Conservation (phyloP, 768 basidiomycete genomes). For the Lactarius hatsudake region DNA sequence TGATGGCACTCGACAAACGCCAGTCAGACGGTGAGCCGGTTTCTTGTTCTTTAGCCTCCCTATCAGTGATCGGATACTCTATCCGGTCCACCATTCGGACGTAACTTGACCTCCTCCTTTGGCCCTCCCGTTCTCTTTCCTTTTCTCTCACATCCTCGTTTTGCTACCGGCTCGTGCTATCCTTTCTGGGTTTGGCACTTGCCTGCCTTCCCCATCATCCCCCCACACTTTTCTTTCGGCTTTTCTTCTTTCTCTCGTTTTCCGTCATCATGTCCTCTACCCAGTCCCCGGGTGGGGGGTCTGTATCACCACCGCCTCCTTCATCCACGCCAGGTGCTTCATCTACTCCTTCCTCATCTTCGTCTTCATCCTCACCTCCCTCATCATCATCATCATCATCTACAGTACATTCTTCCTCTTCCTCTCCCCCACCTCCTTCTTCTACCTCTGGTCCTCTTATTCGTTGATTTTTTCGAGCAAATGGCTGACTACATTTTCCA, state of each 20-base stretch:
- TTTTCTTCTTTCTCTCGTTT: not conserved
- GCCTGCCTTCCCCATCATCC: not conserved
- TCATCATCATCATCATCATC: constrained; percentile 2
- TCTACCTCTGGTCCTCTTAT: constrained; percentile 1
- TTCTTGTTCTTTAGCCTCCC: not conserved
- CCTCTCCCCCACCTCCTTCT: not conserved
- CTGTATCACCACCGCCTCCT: constrained; percentile 1
- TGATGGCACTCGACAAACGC: constrained; percentile 6
- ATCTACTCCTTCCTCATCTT: constrained; percentile 13
- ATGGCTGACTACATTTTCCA: constrained; percentile 9
- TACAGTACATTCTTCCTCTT: not conserved
- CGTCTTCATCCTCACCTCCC: constrained; percentile 3
- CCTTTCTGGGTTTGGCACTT: not conserved
- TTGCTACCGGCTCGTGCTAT: not conserved
- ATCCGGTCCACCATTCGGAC: not conserved
- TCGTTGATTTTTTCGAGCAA: not conserved
- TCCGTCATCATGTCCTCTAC: constrained; percentile 2
- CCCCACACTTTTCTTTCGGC: not conserved
- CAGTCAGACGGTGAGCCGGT: not conserved
- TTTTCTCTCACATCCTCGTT: not conserved
- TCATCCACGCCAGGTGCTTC: constrained; percentile 19
- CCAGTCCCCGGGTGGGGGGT: not conserved
- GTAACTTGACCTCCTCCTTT: not conserved
- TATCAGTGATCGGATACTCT: not conserved
- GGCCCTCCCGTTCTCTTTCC: not conserved